Base-by-base conservation (phyloP, 345 rosid species). In the Populus deltoides region DNA sequence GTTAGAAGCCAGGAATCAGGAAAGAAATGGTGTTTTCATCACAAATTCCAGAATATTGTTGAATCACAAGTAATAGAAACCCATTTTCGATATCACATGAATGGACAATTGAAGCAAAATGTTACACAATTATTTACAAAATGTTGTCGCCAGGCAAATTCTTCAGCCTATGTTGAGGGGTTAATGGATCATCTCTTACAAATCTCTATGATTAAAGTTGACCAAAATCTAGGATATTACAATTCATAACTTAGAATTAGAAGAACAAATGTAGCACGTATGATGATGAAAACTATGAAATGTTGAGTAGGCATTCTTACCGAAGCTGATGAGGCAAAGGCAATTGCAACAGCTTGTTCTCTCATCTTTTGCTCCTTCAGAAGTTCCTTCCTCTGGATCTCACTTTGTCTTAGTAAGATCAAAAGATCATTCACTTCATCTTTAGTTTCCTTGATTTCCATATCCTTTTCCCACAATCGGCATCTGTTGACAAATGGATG, bases 361-460 rank as follows among this genome's bases (percentile, higher is more conserved):
- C 94, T 88, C 77, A 86, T 33, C 77, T 86, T 94, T 45, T 93
- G 85, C 83, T 94, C 98, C 81, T 91, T 90, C 80, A 90, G 94
- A 65, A 90, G 85, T 81, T 94, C 97, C 80, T 90, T 92, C 85
- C 91, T 91, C 78, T 83, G 87, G 36, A 83, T 29, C 85, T 94
- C 98, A 77, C 98, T 92, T 81, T 93, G 94, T 57, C 87, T 83
- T 78, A 91, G 66, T 73, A 94, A 78, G 55, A 86, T 84, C 53
- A 94, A 93, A 33, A 94, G 93, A 88, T 94, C 98, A 85, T 90
- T 91, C 62, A 94, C 85, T 74, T 93, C 94, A 75, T 92, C 97
- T 85, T 96, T 93, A 92, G 91, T 91, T 86, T 93, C 97, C 82
- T 87, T 92, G 82, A 90, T 87, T 77, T 96, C 99, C 81, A 91